Conservation (phyloP, 2,329 filamentous ascomycete genomes). For the Magnaporthiopsis incrustans region DNA sequence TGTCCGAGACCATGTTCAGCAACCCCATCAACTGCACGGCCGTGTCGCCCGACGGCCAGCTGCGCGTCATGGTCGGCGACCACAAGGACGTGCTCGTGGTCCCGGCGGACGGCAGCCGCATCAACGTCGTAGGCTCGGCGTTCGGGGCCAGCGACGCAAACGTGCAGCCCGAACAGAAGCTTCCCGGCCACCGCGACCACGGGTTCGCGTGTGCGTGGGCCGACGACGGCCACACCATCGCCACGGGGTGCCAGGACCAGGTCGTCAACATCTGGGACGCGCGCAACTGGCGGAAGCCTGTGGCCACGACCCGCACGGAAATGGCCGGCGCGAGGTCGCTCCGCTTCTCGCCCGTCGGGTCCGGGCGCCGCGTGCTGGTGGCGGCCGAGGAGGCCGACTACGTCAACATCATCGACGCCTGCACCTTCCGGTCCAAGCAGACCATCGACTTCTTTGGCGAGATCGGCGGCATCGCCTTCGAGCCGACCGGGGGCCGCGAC, state of each 20-base stretch:
- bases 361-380: conserved; percentile 55
- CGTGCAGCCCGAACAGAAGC: conserved; percentile 36
- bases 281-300: conserved; percentile 53
- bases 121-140: conserved; percentile 16
- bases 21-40: conserved; percentile 66
- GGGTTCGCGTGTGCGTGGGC: conserved; percentile 77
- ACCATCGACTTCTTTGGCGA: conserved; percentile 68
- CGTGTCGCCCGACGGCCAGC: conserved; percentile 60
- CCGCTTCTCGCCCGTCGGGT: conserved; percentile 63
- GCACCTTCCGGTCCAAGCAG: conserved; percentile 57
- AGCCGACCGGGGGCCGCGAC: conserved; percentile 55
- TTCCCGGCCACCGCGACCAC: conserved; percentile 60
- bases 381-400: conserved; percentile 71
- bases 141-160: conserved; percentile 14
- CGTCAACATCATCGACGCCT: conserved; percentile 62
- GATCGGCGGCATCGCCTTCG: conserved; percentile 59
- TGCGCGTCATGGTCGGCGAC: conserved; percentile 69
- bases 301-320: conserved; percentile 52
- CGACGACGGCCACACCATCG: conserved; percentile 66
- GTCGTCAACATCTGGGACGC: conserved; percentile 70
- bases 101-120: conserved; percentile 51
- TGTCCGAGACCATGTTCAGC: conserved; percentile 43
- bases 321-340: conserved; percentile 63
- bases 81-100: conserved; percentile 56
- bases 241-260: conserved; percentile 70